Percentiles rank a stretch among this genome's conserved stretches.
phyloP scores from a whole-genome alignment of 768 basidiomycete species.

The Jaapia argillacea region DNA sequence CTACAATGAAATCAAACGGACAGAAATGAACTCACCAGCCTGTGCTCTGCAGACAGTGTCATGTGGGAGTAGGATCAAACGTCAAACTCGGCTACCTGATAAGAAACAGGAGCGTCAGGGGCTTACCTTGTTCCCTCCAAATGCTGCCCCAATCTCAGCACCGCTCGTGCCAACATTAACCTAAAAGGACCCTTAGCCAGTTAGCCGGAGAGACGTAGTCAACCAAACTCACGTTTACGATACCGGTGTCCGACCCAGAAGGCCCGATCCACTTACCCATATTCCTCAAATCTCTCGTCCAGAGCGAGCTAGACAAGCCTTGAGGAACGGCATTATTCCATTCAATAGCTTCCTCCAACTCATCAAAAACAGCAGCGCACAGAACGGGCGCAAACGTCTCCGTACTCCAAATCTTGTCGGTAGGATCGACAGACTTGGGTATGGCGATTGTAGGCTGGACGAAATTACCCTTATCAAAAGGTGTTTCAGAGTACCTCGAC shows the following conservation, averaged over 20 bases:
- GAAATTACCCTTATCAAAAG: slow-evolving; percentile 67
- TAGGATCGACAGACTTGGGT: slow-evolving; percentile 44
- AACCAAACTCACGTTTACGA: slow-evolving; percentile 73
- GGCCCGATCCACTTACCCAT: slow-evolving; percentile 92
- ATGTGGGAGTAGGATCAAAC: background rate
- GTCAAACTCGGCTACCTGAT: background rate
- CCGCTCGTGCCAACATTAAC: slow-evolving; percentile 63
- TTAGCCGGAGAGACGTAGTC: no score
- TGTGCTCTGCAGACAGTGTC: slow-evolving; percentile 44
- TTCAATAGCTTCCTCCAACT: slow-evolving; percentile 75
- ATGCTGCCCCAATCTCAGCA: slow-evolving; percentile 76
- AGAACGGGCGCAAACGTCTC: slow-evolving; percentile 89
- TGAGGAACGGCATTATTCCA: slow-evolving; percentile 90
- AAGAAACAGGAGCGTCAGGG: no score
- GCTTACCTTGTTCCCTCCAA: slow-evolving; percentile 90
- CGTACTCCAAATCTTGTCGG: slow-evolving; percentile 57
- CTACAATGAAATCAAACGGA: no score
- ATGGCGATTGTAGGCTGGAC: slow-evolving; percentile 82
- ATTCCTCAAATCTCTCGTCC: slow-evolving; percentile 78
- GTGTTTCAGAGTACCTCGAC: slow-evolving; percentile 36
- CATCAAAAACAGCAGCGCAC: slow-evolving; percentile 78
- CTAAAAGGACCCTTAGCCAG: slow-evolving; percentile 26
- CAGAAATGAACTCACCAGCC: slow-evolving; percentile 50
- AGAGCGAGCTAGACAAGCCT: slow-evolving; percentile 86
- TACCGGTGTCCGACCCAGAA: slow-evolving; percentile 82